Percentiles rank a stretch among this genome's conserved stretches.
Conservation (phyloP, 2,329 filamentous ascomycete genomes). For the Ophiognomonia clavigignenti-juglandacearum region DNA sequence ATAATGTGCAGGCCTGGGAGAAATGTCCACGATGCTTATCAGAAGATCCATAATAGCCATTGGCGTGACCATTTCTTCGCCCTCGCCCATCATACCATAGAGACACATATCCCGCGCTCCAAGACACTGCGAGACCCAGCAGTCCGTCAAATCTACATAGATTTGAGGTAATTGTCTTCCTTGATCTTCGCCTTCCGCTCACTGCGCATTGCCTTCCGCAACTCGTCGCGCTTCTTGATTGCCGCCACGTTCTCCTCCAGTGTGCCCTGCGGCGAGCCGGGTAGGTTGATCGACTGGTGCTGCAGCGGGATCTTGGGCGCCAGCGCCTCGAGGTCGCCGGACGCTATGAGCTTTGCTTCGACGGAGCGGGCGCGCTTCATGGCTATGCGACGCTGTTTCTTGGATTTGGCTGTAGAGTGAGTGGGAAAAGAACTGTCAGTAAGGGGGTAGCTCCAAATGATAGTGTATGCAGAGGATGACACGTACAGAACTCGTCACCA, state of each 20-base stretch:
- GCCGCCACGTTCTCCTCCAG: slow-evolving; percentile 43
- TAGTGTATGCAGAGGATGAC: background rate
- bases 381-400: slow-evolving; percentile 71
- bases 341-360: slow-evolving; percentile 56
- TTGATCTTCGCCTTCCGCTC: slow-evolving; percentile 75
- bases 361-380: slow-evolving; percentile 55
- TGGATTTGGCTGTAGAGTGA: slow-evolving; percentile 64
- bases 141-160: slow-evolving; percentile 49
- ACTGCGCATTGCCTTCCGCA: slow-evolving; percentile 67
- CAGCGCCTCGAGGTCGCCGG: slow-evolving; percentile 61
- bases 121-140: background rate
- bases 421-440: background rate
- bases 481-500: slow-evolving; percentile 77
- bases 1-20: no score
- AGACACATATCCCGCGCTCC: background rate
- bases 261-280: slow-evolving; percentile 40
- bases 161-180: slow-evolving; percentile 81
- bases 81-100: no score
- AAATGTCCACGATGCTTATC: no score
- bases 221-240: slow-evolving; percentile 49
- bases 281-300: slow-evolving; percentile 73
- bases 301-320: slow-evolving; percentile 68
- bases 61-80: no score
- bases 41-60: no score
- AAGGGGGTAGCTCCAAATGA: background rate